These are phyloP conservation scores for Colletotrichum echinochloae DNA, from an alignment of 2,329 filamentous ascomycete genomes.

Conservation along the genomic window DNA sequence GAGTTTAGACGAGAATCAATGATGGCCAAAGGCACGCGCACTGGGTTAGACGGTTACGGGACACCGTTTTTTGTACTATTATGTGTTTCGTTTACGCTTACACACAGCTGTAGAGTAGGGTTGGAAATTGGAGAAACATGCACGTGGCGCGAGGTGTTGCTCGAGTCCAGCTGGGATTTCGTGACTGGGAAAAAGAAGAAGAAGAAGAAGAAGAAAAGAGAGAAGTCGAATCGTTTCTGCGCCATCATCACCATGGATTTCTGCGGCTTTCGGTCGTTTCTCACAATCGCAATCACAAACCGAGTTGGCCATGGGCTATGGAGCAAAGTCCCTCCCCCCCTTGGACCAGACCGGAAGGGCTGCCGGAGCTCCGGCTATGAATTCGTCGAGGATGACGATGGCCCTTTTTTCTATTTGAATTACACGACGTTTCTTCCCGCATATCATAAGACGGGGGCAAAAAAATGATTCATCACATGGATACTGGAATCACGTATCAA, in stretches of 20 bases:
- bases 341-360: background rate
- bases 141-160: background rate
- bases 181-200: background rate
- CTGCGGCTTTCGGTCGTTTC: background rate
- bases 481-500: background rate
- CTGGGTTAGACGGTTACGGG: conserved; percentile 10
- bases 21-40: conserved; percentile 16
- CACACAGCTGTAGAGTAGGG: conserved; percentile 31
- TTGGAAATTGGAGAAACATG: conserved; percentile 29
- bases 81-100: conserved; percentile 38
- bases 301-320: background rate
- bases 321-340: background rate
- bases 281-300: background rate
- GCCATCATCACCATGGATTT: too few relatives aligned
- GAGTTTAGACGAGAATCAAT: conserved; percentile 18
- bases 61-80: conserved; percentile 34
- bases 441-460: background rate
- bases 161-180: too few relatives aligned
- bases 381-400: background rate
- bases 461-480: background rate
- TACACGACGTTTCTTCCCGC: background rate
- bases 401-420: background rate
- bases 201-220: too few relatives aligned
- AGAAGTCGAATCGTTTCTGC: too few relatives aligned
- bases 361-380: conserved; percentile 1